Evolutionary conservation across 345 rosid species (phyloP), one percentile per base, ranked within the genome.

Genomic region (Eucalyptus pauciflora): DNA sequence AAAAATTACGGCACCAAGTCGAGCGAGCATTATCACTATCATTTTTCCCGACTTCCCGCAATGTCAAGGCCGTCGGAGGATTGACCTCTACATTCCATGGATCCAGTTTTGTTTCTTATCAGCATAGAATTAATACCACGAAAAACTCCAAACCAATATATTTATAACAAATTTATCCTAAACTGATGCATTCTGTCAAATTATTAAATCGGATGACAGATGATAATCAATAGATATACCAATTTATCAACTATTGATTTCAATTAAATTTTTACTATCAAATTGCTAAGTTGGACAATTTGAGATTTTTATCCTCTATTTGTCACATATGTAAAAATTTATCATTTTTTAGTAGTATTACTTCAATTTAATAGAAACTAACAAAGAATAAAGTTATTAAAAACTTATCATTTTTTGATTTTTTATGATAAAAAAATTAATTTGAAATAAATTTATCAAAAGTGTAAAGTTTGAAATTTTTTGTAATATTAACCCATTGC

Each of bases 171-270:
- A 22, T 22, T 8, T 56, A 56, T 4, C 12, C 2, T 51, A 7
- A 51, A 17, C 0, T 0, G 2, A 51, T 51, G 3, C 2, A 51
- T 0, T 7, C 2, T 8, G 3, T 54, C 4, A 54, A 20, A 54
- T 54, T 54, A 20, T 4, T 8, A 4, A 54, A 37, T 54, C 2
- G 0, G 1, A 54, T 8, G 2, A 7, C 1, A 20, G 8, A 18
- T 8, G 25, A 20, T 8, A 54, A 0, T 54, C 10, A 0, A 54
- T 2, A 0, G 0, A 54, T 54, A 54, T 54, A 56, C 1, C 27
- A 56, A 56, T 56, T 22, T 56, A 4, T 9, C 10, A 9, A 18
- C 4, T 3, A 52, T 18, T 3, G 0, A 52, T 52, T 52, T 52
- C 24, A 0, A 52, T 52, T 18, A 17, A 52, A 52, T 52, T 52